Percentiles rank a stretch among this genome's conserved stretches.
phyloP scores from a whole-genome alignment of 164 flowering plant species.

The Macadamia tetraphylla region DNA sequence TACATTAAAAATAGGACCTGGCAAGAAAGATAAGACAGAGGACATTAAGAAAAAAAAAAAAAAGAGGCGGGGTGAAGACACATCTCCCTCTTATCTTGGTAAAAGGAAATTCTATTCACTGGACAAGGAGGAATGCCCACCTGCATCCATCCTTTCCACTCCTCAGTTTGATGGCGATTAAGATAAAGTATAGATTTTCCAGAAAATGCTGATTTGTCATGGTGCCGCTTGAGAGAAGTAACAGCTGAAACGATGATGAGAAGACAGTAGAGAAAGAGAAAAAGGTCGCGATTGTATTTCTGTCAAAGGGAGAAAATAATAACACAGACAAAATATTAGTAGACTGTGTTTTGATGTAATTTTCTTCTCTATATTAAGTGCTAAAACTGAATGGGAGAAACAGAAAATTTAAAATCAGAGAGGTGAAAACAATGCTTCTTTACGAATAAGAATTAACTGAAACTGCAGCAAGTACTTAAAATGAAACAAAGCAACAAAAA shows the following conservation, averaged over 20 bases:
- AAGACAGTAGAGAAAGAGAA: conserved; percentile 77
- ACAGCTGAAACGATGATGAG: conserved; percentile 78
- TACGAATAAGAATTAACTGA: background rate
- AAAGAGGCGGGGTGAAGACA: too few relatives aligned
- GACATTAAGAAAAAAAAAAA: background rate
- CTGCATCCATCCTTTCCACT: conserved; percentile 99
- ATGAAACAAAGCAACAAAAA: too few relatives aligned
- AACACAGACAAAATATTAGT: background rate
- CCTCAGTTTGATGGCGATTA: conserved; percentile 97
- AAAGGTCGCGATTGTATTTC: conserved; percentile 93
- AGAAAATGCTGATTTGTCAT: conserved; percentile 82
- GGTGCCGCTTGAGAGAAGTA: conserved; percentile 91
- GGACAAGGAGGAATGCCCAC: conserved; percentile 28
- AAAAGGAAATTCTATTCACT: too few relatives aligned
- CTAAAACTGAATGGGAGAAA: too few relatives aligned
- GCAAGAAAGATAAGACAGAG: conserved; percentile 2
- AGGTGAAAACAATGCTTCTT: background rate
- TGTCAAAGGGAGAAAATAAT: conserved; percentile 29
- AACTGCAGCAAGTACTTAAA: background rate
- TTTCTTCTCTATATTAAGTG: background rate
- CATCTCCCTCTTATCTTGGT: too few relatives aligned
- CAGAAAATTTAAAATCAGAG: background rate
- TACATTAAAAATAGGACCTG: conserved; percentile 96
- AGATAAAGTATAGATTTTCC: conserved; percentile 80
- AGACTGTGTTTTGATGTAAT: background rate